Evolutionary conservation across 805 yeast species (phyloP), one percentile per base, ranked within the genome.

Genomic region (Pichia thaimueangensis): DNA sequence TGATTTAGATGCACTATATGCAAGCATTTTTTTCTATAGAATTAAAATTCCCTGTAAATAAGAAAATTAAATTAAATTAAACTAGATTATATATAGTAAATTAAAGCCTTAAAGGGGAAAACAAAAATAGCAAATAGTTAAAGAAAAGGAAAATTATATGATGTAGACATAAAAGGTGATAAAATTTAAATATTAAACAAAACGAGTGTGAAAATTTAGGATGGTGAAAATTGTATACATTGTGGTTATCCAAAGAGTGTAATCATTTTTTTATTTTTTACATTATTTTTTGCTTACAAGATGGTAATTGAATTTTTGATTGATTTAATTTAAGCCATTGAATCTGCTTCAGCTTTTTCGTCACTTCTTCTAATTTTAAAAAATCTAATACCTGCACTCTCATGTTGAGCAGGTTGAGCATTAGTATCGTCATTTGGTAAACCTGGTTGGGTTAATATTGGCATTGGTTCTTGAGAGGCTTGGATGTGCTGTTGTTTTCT

Each of bases 301-400:
- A n/a, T n/a, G n/a, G n/a, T n/a, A n/a, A n/a, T n/a, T n/a, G n/a
- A n/a, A n/a, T n/a, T n/a, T n/a, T n/a, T n/a, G n/a, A n/a, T n/a
- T n/a, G n/a, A n/a, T n/a, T n/a, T n/a, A n/a, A n/a, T n/a, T 40
- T 19, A 44, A 20, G 30, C 47, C 17, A 58, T 34, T 9, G 63
- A 59, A 39, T 62, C 64, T 51, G 70, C 74, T 47, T 67, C 68
- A 39, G 59, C 67, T 25, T 57, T 63, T 49, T 66, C 67, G 49
- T 65, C 65, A 43, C 69, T 70, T 57, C 76, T 79, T 66, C 81
- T 80, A 48, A 83, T 80, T 55, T 80, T 82, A 71, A 82, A 83
- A 64, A 82, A 83, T 63, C 85, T 79, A 55, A 83, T 82, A 36
- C 89, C 89, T 2, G 52, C 40, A 48, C 73, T 68, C 44, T 73